Conservation (phyloP, 2,329 filamentous ascomycete genomes). For the Capronia coronata region DNA sequence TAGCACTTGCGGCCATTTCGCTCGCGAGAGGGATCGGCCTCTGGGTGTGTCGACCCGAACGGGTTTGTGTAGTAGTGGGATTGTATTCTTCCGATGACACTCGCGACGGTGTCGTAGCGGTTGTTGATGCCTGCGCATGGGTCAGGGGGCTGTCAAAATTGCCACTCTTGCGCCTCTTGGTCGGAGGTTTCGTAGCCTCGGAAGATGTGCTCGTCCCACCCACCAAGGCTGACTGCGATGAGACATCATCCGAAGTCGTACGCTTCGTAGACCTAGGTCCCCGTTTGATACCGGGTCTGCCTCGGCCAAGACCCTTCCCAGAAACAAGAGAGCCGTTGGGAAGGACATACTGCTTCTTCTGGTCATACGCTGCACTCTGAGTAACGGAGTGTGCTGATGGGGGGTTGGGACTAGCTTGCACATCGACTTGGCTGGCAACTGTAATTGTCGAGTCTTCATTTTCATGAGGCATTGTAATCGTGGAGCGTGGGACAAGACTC, state of each 20-base stretch:
- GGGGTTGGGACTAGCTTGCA: neutral
- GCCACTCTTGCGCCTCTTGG: constrained; percentile 19
- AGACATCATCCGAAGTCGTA: neutral
- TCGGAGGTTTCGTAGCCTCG: neutral
- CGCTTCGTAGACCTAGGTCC: constrained; percentile 21
- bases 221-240: constrained; percentile 3
- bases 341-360: constrained; percentile 24
- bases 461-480: neutral
- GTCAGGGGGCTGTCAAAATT: constrained; percentile 7
- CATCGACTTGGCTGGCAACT: neutral
- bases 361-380: neutral
- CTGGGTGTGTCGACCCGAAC: constrained; percentile 67
- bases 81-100: constrained; percentile 44
- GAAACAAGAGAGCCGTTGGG: constrained; percentile 25
- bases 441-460: constrained; percentile 5
- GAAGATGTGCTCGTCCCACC: constrained; percentile 1
- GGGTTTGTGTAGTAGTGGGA: constrained; percentile 58
- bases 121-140: constrained; percentile 9
- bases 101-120: constrained; percentile 32
- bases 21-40: constrained; percentile 56
- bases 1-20: constrained; percentile 36
- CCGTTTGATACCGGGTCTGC: constrained; percentile 29
- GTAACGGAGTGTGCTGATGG: neutral
- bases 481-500: constrained; percentile 2
- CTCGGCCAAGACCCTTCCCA: constrained; percentile 28